Evolutionary conservation across 1,284 basidiomycete species (phyloP).

Genomic region (Porodaedalea pini): DNA sequence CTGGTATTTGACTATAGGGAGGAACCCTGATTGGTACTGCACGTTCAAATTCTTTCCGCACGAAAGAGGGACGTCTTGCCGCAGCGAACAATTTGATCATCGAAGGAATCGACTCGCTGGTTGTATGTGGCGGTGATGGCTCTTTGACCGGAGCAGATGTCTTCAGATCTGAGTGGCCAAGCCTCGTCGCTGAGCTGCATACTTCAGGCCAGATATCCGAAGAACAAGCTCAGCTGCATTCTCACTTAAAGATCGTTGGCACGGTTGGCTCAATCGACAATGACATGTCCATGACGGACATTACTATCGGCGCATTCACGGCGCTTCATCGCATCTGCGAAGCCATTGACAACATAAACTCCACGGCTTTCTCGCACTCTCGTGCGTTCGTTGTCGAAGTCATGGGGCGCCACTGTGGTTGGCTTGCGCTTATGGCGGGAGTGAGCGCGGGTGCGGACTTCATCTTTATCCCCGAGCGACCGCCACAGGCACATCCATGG

Average conservation of each 20-base stretch:
- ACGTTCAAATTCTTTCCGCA: constrained; percentile 85
- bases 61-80: constrained; percentile 78
- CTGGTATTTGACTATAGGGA: constrained; percentile 48
- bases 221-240: constrained; percentile 67
- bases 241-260: constrained; percentile 92
- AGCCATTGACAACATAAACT: constrained; percentile 96
- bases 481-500: constrained; percentile 80
- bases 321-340: constrained; percentile 97
- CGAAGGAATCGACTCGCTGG: constrained; percentile 95
- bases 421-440: constrained; percentile 92
- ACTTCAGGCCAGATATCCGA: constrained; percentile 68
- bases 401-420: constrained; percentile 98
- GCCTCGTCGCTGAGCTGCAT: constrained; percentile 69
- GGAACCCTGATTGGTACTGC: constrained; percentile 97
- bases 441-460: constrained; percentile 94
- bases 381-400: constrained; percentile 98
- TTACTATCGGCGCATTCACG: constrained; percentile 95
- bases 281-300: constrained; percentile 96
- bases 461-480: constrained; percentile 94
- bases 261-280: constrained; percentile 99
- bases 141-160: constrained; percentile 94
- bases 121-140: constrained; percentile 96
- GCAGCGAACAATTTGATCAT: constrained; percentile 91
- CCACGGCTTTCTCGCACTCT: constrained; percentile 93
- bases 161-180: constrained; percentile 92